Conservation (phyloP, 306 rosid genomes). For the Quercus gilva region DNA sequence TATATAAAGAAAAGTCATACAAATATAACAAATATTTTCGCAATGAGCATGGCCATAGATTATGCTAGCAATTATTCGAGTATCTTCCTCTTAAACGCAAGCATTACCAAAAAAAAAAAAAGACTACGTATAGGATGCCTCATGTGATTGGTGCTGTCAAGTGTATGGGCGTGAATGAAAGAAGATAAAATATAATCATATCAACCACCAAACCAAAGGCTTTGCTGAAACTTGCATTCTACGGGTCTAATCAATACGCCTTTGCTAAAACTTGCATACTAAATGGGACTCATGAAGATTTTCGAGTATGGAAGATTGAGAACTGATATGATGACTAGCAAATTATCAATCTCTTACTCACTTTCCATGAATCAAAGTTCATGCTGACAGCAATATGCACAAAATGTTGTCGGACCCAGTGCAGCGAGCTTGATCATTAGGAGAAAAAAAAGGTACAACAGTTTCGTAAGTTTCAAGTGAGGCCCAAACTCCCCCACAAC, state of each 20-base stretch:
- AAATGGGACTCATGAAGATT: conserved; percentile 18
- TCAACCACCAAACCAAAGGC: conserved; percentile 42
- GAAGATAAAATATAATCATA: conserved; percentile 35
- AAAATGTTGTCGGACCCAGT: not conserved
- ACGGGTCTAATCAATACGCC: conserved; percentile 33
- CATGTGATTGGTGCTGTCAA: conserved; percentile 1
- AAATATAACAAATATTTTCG: too few species aligned
- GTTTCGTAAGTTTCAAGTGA: not conserved
- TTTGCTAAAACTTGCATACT: conserved; percentile 10
- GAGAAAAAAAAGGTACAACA: not conserved
- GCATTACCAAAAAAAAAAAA: too few species aligned
- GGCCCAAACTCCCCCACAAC: too few species aligned
- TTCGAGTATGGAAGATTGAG: not conserved
- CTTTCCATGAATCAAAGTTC: not conserved
- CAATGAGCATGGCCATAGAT: too few species aligned
- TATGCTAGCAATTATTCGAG: too few species aligned
- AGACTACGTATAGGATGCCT: not conserved
- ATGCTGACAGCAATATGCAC: not conserved
- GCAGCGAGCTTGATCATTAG: not conserved
- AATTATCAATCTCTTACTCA: not conserved
- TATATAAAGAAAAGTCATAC: too few species aligned
- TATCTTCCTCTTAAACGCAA: too few species aligned
- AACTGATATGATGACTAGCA: not conserved
- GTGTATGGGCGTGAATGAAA: conserved; percentile 5
- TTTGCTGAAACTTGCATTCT: conserved; percentile 42